Conservation (phyloP, 495 filamentous ascomycete species). For the Elasticomyces elasticus region DNA sequence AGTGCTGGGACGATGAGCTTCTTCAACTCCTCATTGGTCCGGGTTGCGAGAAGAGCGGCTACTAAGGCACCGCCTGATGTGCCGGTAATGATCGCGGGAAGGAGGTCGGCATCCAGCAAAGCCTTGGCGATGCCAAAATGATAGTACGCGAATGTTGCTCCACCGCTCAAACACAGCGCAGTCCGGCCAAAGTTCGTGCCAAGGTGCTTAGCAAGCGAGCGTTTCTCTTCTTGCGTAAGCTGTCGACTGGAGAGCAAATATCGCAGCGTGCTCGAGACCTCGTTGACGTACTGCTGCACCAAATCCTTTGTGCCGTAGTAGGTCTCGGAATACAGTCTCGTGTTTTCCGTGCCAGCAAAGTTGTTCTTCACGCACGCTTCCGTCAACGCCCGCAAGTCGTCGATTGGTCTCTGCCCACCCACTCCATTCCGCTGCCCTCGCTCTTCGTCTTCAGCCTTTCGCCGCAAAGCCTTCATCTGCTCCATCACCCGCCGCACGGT, state of each 20-base stretch:
- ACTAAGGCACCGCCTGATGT: constrained; percentile 91
- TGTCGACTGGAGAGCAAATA: constrained; percentile 57
- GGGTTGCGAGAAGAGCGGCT: constrained; percentile 75
- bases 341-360: constrained; percentile 91
- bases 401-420: constrained; percentile 43
- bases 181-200: constrained; percentile 87
- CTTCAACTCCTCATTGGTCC: constrained; percentile 84
- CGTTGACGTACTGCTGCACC: constrained; percentile 81
- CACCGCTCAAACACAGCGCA: constrained; percentile 83
- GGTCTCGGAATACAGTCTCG: constrained; percentile 84
- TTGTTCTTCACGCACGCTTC: constrained; percentile 96
- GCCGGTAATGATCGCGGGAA: constrained; percentile 91
- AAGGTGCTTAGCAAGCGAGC: constrained; percentile 74
- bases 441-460: constrained; percentile 48
- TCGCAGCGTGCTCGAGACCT: constrained; percentile 52
- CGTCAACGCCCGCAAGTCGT: constrained; percentile 63
- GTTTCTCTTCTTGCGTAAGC: constrained; percentile 63
- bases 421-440: constrained; percentile 24
- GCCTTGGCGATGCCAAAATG: constrained; percentile 92
- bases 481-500: constrained; percentile 66
- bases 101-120: constrained; percentile 70
- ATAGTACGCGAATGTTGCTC: constrained; percentile 94
- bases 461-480: constrained; percentile 55
- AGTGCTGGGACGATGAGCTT: constrained; percentile 75
- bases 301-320: constrained; percentile 93